Conservation (phyloP, 2,329 filamentous ascomycete genomes). For the Domatiomyces globalis region DNA sequence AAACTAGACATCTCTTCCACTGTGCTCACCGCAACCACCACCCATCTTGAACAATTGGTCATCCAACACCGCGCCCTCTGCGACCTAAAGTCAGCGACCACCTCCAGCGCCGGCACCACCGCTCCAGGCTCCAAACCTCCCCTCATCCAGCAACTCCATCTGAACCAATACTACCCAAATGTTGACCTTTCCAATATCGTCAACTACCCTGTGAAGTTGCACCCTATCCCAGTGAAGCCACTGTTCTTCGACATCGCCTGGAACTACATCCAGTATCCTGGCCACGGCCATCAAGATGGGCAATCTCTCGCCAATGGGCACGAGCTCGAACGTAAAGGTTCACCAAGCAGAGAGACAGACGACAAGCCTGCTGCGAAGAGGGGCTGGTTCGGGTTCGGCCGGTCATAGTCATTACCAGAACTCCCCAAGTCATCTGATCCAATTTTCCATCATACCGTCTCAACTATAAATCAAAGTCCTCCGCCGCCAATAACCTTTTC, state of each 20-base stretch:
- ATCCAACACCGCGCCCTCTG: constrained; percentile 75
- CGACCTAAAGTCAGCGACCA: constrained; percentile 48
- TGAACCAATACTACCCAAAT: constrained; percentile 52
- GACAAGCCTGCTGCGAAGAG: constrained; percentile 45
- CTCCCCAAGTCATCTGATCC: too few species aligned
- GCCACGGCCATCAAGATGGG: constrained; percentile 27
- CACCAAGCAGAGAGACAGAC: constrained; percentile 20
- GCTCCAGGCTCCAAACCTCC: constrained; percentile 28
- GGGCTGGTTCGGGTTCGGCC: constrained; percentile 63
- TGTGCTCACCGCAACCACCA: constrained; percentile 45
- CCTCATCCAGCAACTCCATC: constrained; percentile 58
- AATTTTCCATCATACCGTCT: not conserved
- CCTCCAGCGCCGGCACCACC: not conserved
- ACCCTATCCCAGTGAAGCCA: constrained; percentile 79
- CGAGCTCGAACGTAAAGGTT: constrained; percentile 18
- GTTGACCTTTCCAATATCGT: constrained; percentile 71
- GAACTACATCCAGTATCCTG: constrained; percentile 93
- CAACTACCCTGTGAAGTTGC: constrained; percentile 69
- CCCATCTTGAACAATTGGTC: constrained; percentile 55
- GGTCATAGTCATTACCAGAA: constrained; percentile 16
- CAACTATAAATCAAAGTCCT: not conserved
- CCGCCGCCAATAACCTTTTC: not conserved
- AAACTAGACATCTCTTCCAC: constrained; percentile 52
- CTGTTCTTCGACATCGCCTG: constrained; percentile 92
- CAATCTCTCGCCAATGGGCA: constrained; percentile 17